These are phyloP conservation scores for Colletotrichum spaethianum DNA, from an alignment of 2,329 filamentous ascomycete genomes.

Conservation along the genomic window DNA sequence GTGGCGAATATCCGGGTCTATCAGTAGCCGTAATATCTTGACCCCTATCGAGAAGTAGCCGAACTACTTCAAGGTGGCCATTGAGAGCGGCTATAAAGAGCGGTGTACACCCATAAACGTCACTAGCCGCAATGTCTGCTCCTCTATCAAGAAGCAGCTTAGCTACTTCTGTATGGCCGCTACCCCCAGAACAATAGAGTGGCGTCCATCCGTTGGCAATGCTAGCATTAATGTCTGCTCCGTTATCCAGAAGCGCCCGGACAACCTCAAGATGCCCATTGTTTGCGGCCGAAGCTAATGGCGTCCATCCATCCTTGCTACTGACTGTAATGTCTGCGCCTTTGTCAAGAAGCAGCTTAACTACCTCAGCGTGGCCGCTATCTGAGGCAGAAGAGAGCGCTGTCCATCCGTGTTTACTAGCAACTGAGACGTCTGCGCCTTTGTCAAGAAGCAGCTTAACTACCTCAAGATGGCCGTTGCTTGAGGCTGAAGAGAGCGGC, in stretches of 20 bases:
- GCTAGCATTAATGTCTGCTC: background rate
- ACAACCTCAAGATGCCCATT: background rate
- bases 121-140: background rate
- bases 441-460: slow-evolving; percentile 10
- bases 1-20: too few species aligned
- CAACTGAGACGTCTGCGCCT: background rate
- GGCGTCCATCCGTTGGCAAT: background rate
- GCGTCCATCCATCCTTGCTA: background rate
- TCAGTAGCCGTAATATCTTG: too few species aligned
- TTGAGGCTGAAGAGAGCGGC: slow-evolving; percentile 1
- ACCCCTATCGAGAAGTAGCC: slow-evolving; percentile 12
- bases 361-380: background rate
- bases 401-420: background rate
- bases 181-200: background rate
- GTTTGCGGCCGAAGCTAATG: background rate
- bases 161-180: slow-evolving; percentile 8
- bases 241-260: background rate
- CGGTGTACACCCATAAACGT: background rate
- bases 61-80: background rate
- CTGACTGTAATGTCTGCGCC: background rate
- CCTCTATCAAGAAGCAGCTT: slow-evolving; percentile 24
- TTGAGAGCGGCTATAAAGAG: background rate
- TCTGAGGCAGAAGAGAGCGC: background rate
- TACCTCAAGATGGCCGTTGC: background rate
- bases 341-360: background rate